phyloP scores from a whole-genome alignment of 2,329 filamentous ascomycete genomes.

The Aspergillus eucalypticola region DNA sequence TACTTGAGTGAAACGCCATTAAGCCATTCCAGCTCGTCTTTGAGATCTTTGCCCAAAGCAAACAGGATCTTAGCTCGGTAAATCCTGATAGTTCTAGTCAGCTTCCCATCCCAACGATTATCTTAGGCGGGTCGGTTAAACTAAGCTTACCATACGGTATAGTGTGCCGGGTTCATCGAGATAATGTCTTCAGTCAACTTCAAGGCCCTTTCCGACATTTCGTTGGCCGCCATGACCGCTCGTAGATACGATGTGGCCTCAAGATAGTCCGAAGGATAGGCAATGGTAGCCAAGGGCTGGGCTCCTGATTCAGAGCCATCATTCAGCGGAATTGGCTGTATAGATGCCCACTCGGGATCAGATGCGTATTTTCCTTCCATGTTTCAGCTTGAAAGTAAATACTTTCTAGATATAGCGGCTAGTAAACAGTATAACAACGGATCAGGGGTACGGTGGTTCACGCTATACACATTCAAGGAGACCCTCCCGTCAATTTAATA shows the following conservation, averaged over 20 bases:
- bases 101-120: neutral
- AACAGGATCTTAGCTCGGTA: constrained; percentile 82
- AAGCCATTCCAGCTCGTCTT: constrained; percentile 79
- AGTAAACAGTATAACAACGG: neutral
- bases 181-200: constrained; percentile 87
- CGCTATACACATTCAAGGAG: neutral
- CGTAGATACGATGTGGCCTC: constrained; percentile 93
- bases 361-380: constrained; percentile 54
- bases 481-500: neutral
- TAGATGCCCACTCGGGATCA: constrained; percentile 79
- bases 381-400: constrained; percentile 8
- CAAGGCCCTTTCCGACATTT: constrained; percentile 76
- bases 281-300: constrained; percentile 82
- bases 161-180: constrained; percentile 90
- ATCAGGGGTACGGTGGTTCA: neutral
- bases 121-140: neutral
- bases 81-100: constrained; percentile 53
- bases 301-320: constrained; percentile 62
- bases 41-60: constrained; percentile 63
- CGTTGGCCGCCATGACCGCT: constrained; percentile 86
- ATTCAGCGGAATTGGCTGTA: constrained; percentile 77
- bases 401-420: neutral
- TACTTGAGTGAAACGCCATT: constrained; percentile 79
- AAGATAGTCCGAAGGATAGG: constrained; percentile 84
- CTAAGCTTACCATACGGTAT: constrained; percentile 77